Evolutionary conservation across 768 basidiomycete species (phyloP).

Genomic region (Lepiota venenata): DNA sequence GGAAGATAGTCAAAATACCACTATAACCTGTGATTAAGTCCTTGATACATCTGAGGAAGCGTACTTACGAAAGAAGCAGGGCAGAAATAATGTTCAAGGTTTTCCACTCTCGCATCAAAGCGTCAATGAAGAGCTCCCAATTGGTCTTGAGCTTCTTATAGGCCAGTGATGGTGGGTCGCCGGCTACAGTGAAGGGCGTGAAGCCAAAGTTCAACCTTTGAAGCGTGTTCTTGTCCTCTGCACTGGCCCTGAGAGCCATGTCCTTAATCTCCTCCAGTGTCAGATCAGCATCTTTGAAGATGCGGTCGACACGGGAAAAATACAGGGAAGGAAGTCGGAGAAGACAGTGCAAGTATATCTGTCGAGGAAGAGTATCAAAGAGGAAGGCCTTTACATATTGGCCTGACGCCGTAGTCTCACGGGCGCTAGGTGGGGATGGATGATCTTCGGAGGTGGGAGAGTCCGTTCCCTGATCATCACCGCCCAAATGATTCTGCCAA

Average conservation of each 20-base stretch:
- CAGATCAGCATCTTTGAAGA: slow-evolving; percentile 66
- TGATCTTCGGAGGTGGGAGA: too few species aligned
- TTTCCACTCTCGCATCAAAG: slow-evolving; percentile 26
- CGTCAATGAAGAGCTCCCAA: slow-evolving; percentile 26
- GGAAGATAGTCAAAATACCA: slow-evolving; percentile 28
- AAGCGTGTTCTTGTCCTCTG: slow-evolving; percentile 2
- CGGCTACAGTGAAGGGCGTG: too few species aligned
- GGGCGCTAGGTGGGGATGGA: too few species aligned
- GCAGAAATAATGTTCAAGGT: slow-evolving; percentile 27
- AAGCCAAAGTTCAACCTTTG: too few species aligned
- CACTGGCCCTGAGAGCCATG: slow-evolving; percentile 32
- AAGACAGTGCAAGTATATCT: slow-evolving; percentile 37
- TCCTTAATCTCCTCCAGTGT: slow-evolving; percentile 53
- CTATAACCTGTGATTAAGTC: slow-evolving; percentile 12
- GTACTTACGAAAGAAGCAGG: slow-evolving; percentile 22
- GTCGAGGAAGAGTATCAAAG: slow-evolving; percentile 24
- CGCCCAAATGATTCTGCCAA: too few species aligned
- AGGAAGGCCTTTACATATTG: slow-evolving; percentile 18
- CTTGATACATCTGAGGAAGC: background rate
- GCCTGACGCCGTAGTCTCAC: background rate
- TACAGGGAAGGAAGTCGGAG: slow-evolving; percentile 64
- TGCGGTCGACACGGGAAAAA: slow-evolving; percentile 62
- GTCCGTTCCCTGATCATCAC: too few species aligned
- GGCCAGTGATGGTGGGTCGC: too few species aligned
- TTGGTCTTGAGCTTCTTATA: slow-evolving; percentile 16